phyloP scores from a whole-genome alignment of 345 rosid species.

The Salix udensis region DNA sequence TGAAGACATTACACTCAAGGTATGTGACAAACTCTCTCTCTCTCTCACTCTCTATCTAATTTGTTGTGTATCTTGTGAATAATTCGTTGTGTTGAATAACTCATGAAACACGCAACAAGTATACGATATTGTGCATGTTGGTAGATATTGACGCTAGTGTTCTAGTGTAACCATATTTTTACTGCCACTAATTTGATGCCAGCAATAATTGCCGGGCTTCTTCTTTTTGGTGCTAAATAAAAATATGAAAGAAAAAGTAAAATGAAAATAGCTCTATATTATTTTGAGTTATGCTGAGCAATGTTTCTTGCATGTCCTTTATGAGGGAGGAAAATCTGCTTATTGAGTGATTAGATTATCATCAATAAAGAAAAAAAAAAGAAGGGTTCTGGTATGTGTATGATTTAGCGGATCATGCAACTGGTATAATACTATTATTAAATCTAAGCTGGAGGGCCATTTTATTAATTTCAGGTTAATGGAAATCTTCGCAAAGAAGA shows the following conservation, averaged over 20 bases:
- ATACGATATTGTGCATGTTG: background rate
- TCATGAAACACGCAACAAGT: background rate
- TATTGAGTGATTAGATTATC: background rate
- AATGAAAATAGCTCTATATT: background rate
- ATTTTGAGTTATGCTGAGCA: background rate
- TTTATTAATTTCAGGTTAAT: constrained; percentile 45
- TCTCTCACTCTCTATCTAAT: constrained; percentile 11
- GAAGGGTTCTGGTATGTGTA: background rate
- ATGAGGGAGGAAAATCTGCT: background rate
- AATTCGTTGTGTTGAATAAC: background rate
- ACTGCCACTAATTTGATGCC: background rate
- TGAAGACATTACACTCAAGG: constrained; percentile 73
- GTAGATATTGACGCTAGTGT: background rate
- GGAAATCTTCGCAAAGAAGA: constrained; percentile 57
- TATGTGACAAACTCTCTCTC: constrained; percentile 19
- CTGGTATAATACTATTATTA: background rate
- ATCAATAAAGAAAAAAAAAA: background rate
- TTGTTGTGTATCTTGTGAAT: background rate
- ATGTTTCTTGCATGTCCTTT: background rate
- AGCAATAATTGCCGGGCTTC: background rate
- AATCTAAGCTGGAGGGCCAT: background rate
- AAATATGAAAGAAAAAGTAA: background rate
- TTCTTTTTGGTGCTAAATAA: background rate
- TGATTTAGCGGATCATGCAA: background rate
- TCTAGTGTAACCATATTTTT: background rate